Base-by-base conservation (phyloP, 164 flowering plant species). In the Saururus chinensis region DNA sequence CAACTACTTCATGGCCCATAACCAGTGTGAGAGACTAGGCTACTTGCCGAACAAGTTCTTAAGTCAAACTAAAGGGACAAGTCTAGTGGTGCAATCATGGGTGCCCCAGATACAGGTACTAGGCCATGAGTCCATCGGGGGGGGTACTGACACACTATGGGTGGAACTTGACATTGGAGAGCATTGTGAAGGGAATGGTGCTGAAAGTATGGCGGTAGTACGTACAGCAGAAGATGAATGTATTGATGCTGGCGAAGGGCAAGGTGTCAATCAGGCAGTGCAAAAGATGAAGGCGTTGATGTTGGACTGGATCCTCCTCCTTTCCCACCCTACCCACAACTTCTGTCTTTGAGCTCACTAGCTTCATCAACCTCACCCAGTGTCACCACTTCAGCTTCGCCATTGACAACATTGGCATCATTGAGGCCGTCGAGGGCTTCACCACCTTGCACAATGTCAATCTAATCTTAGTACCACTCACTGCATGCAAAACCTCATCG, bases 301-400 rank as follows among this genome's bases (percentile, higher is more conserved):
- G 11, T 6, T 11, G 6, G 42, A 6, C 42, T 11, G 42, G 14
- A 51, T 62, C 51, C 20, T 68, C 59, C 67, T 68, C 60, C 66
- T 76, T 1, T 20, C 73, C 22, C 60, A 73, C 0, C 40, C 40
- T 17, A 79, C 79, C 14, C 95, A 87, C 64, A 80, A 66, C 20
- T 88, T 86, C 72, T 8, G 76, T 82, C 24, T 77, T 84, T 4
- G 95, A 92, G 70, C 84, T 92, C 0, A 93, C 97, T 4, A 66
- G 77, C 61, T 92, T 81, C 71, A 82, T 92, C 2, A 95, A 89
- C 75, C 68, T 92, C 16, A 89, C 97, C 17, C 98, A 97, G 0
- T 89, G 98, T 96, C 90, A 93, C 59, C 77, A 96, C 5, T 89
- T 93, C 62, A 97, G 98, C 7, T 93, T 86, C 90, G 77, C 89